Evolutionary conservation across 108 stramenopile species (phyloP).

Genomic region (Skeletonema costatum): DNA sequence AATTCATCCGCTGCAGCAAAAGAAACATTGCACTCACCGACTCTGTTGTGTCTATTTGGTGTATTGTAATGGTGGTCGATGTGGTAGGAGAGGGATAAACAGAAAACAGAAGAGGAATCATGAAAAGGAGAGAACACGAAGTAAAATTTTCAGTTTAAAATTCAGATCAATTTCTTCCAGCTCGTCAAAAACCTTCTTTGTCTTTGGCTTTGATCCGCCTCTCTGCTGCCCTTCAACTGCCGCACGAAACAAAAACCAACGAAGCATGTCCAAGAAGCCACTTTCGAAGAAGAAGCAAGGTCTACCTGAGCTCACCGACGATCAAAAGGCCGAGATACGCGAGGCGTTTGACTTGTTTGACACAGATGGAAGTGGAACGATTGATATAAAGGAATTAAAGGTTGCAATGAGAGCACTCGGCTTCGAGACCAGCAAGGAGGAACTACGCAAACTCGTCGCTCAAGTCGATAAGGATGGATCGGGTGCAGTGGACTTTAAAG

Average conservation of each 20-base stretch:
- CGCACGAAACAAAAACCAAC: not conserved
- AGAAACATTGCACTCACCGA: too few species aligned
- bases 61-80: too few species aligned
- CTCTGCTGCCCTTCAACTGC: too few species aligned
- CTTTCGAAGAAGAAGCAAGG: constrained; percentile 30
- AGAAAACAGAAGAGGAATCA: too few species aligned
- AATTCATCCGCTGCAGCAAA: too few species aligned
- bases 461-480: constrained; percentile 87
- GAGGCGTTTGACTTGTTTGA: constrained; percentile 89
- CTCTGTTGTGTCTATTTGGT: too few species aligned
- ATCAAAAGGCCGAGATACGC: constrained; percentile 78
- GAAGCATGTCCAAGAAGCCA: constrained; percentile 19
- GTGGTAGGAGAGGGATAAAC: too few species aligned
- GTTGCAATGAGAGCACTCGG: constrained; percentile 92
- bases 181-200: too few species aligned
- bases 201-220: too few species aligned
- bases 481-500: constrained; percentile 87
- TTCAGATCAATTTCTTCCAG: too few species aligned
- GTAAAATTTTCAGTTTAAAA: too few species aligned
- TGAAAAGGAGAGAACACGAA: too few species aligned
- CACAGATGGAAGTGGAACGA: constrained; percentile 78
- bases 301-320: constrained; percentile 70
- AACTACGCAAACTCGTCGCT: constrained; percentile 85
- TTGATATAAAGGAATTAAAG: constrained; percentile 91
- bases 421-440: constrained; percentile 89